These are phyloP conservation scores for Purpureocillium lavendulum DNA, from an alignment of 2,329 filamentous ascomycete species.

Conservation along the genomic window DNA sequence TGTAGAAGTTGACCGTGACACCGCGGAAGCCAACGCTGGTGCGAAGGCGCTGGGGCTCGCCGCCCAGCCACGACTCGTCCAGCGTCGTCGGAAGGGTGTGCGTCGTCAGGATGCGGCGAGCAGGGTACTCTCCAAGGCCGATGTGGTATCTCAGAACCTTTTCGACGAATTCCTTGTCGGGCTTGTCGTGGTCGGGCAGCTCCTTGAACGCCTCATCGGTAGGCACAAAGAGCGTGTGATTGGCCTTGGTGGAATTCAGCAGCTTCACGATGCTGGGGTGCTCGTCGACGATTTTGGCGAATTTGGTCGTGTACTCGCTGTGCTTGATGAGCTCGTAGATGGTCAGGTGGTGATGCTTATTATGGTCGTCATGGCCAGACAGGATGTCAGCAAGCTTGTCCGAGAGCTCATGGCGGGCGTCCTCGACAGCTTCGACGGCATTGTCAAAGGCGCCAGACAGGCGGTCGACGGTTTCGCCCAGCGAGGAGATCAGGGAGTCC, in stretches of 20 bases:
- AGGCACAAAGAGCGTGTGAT: slow-evolving; percentile 77
- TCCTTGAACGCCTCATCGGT: slow-evolving; percentile 66
- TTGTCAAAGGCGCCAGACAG: background rate
- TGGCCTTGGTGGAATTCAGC: slow-evolving; percentile 65
- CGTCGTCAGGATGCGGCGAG: slow-evolving; percentile 53
- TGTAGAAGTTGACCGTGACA: slow-evolving; percentile 69
- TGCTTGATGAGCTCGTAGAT: slow-evolving; percentile 73
- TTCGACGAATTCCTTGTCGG: slow-evolving; percentile 62
- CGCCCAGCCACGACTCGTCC: slow-evolving; percentile 50
- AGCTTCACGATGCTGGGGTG: slow-evolving; percentile 62
- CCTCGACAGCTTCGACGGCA: slow-evolving; percentile 3
- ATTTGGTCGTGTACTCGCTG: slow-evolving; percentile 68
- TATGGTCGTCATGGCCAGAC: background rate
- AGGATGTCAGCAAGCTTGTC: background rate
- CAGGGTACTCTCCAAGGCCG: slow-evolving; percentile 57
- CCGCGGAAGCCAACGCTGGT: slow-evolving; percentile 55
- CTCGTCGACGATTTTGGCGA: slow-evolving; percentile 66
- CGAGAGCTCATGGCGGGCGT: slow-evolving; percentile 1
- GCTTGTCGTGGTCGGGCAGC: slow-evolving; percentile 47
- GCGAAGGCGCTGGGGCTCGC: slow-evolving; percentile 63
- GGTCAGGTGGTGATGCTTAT: slow-evolving; percentile 30
- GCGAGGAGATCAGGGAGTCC: background rate
- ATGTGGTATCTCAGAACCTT: slow-evolving; percentile 69
- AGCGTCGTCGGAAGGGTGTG: slow-evolving; percentile 69
- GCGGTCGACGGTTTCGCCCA: slow-evolving; percentile 1